Percentiles rank a stretch among this genome's conserved stretches.
phyloP scores from a whole-genome alignment of 2,329 filamentous ascomycete genomes.

The Aspergillus pseudoterreus region DNA sequence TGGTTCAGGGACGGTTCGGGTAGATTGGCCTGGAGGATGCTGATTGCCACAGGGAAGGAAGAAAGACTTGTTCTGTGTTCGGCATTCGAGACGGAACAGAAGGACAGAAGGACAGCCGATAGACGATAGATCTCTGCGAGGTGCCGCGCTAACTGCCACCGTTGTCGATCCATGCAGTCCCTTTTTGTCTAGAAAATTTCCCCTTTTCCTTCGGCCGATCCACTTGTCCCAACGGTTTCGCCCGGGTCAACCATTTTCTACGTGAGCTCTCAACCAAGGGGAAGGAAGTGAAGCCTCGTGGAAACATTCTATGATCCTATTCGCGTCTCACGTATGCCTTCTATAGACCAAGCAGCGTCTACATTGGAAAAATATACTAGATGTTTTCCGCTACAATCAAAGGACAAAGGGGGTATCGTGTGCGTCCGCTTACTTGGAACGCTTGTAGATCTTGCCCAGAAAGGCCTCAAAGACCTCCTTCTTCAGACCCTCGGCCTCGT shows the following conservation, averaged over 20 bases:
- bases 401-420: neutral
- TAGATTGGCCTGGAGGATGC: neutral
- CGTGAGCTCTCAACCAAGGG: neutral
- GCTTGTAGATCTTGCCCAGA: constrained; percentile 95
- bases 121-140: neutral
- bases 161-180: neutral
- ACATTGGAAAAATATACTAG: neutral
- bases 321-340: too few species aligned
- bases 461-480: constrained; percentile 86
- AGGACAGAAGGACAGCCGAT: too few species aligned
- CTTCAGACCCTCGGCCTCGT: constrained; percentile 86
- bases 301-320: neutral
- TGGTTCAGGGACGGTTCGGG: neutral
- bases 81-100: too few species aligned
- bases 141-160: neutral
- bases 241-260: neutral
- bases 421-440: constrained; percentile 67
- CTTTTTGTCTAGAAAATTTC: neutral
- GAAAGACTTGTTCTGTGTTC: too few species aligned
- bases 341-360: too few species aligned
- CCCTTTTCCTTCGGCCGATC: neutral
- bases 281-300: neutral
- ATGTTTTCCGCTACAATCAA: neutral
- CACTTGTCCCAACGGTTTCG: neutral
- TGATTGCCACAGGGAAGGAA: too few species aligned